phyloP scores from a whole-genome alignment of 345 rosid species.

The Eucalyptus pauciflora region DNA sequence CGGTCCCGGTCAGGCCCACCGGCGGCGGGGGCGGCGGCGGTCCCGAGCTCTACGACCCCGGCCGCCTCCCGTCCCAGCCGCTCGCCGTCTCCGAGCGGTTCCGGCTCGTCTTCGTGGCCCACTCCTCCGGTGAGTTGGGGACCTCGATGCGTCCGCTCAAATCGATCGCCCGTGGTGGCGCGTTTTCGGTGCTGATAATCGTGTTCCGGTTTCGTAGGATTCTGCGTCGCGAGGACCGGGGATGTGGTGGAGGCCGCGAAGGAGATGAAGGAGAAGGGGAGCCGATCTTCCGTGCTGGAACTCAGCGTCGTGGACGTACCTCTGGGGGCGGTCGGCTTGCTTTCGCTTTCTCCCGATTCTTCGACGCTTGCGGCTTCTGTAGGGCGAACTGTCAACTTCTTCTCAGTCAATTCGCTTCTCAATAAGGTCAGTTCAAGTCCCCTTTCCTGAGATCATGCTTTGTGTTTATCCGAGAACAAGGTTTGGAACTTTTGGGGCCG shows the following conservation, averaged over 20 bases:
- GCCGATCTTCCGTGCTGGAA: conserved; percentile 29
- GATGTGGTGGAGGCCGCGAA: conserved; percentile 61
- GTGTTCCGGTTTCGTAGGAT: conserved; percentile 34
- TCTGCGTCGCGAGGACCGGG: conserved; percentile 60
- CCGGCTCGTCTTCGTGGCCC: conserved; percentile 52
- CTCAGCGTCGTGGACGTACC: conserved; percentile 56
- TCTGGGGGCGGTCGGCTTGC: conserved; percentile 32
- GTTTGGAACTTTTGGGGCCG: not conserved
- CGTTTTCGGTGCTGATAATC: not conserved
- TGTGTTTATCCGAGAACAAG: not conserved
- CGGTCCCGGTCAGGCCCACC: conserved; percentile 26
- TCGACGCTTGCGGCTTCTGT: conserved; percentile 58
- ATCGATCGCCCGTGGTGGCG: not conserved
- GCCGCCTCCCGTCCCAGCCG: conserved; percentile 57
- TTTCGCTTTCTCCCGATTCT: conserved; percentile 55
- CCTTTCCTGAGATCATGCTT: not conserved
- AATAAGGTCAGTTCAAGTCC: conserved; percentile 17
- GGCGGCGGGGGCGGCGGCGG: not conserved
- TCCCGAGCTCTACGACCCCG: conserved; percentile 20
- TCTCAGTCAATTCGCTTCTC: conserved; percentile 47
- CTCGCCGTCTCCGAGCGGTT: conserved; percentile 56
- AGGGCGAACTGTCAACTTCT: conserved; percentile 43
- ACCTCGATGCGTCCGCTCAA: not conserved
- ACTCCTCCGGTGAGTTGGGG: conserved; percentile 41
- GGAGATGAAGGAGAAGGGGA: conserved; percentile 23